Evolutionary conservation across 2,329 filamentous ascomycete genomes (phyloP).

Genomic region (Alternaria sp.): DNA sequence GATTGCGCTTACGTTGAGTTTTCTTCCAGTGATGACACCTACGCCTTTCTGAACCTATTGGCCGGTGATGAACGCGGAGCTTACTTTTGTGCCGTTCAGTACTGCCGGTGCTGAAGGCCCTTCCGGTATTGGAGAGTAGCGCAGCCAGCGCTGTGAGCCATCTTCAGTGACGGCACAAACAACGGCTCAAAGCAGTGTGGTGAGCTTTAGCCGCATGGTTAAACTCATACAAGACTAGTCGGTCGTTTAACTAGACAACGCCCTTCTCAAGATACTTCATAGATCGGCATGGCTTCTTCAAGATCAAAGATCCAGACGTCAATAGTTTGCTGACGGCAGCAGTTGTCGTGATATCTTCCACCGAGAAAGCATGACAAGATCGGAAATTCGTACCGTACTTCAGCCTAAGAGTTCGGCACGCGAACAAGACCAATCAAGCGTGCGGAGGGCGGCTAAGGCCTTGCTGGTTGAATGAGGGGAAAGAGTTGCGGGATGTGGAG

Average conservation of each 20-base stretch:
- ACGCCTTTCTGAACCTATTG: conserved; percentile 67
- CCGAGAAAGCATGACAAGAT: not conserved
- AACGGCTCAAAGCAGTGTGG: conserved; percentile 5
- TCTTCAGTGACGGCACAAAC: conserved; percentile 60
- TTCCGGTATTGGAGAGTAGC: conserved; percentile 65
- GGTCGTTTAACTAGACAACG: not conserved
- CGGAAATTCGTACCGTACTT: conserved; percentile 17
- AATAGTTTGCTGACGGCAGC: conserved; percentile 5
- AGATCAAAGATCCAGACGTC: conserved; percentile 8
- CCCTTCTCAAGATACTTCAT: conserved; percentile 9
- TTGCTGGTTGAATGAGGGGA: conserved; percentile 11
- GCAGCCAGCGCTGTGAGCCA: conserved; percentile 69
- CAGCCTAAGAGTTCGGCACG: conserved; percentile 18
- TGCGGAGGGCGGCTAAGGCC: conserved; percentile 12
- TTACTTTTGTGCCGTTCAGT: conserved; percentile 63
- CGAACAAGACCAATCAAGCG: conserved; percentile 7
- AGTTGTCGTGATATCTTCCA: conserved; percentile 7
- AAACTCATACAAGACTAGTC: not conserved
- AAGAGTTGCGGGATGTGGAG: conserved; percentile 5
- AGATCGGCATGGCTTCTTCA: not conserved
- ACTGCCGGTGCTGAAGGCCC: conserved; percentile 53
- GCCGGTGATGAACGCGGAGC: conserved; percentile 68
- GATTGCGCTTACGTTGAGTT: conserved; percentile 49
- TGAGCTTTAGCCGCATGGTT: conserved; percentile 20
- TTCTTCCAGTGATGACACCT: conserved; percentile 63